Evolutionary conservation across 208 protist genomes (phyloP).

Genomic region (Novymonas esmeraldas): DNA sequence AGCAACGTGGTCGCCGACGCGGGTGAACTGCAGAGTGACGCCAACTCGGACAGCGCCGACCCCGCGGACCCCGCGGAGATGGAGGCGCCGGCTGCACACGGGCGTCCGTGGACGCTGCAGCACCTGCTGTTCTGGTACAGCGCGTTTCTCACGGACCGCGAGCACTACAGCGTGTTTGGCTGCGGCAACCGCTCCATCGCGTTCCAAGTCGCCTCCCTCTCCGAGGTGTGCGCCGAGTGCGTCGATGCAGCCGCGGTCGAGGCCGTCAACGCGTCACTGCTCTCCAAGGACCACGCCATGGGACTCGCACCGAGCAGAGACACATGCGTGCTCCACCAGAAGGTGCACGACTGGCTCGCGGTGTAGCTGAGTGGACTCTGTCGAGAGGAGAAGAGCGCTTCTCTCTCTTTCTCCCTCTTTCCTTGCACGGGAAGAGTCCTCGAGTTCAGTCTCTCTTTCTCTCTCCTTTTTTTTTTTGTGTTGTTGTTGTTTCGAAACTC

Average conservation of each 20-base stretch:
- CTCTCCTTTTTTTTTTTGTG: background rate
- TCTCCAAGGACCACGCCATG: background rate
- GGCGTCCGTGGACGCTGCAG: slow-evolving; percentile 49
- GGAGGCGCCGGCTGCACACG: slow-evolving; percentile 5
- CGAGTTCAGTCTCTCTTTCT: background rate
- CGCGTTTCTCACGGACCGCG: slow-evolving; percentile 41
- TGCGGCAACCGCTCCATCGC: slow-evolving; percentile 53
- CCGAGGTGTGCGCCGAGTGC: slow-evolving; percentile 46
- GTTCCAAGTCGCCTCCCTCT: slow-evolving; percentile 36
- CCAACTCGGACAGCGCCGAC: slow-evolving; percentile 4
- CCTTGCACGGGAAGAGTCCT: background rate
- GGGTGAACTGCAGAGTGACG: background rate
- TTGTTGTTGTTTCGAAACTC: background rate
- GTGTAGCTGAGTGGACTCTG: too few species aligned
- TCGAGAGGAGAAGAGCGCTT: too few species aligned
- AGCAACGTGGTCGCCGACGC: background rate
- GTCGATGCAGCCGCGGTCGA: slow-evolving; percentile 30
- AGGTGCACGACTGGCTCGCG: slow-evolving; percentile 42
- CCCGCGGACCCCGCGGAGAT: slow-evolving; percentile 6
- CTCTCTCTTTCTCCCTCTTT: background rate
- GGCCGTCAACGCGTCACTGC: slow-evolving; percentile 11
- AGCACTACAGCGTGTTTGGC: slow-evolving; percentile 48
- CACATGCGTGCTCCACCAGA: slow-evolving; percentile 43
- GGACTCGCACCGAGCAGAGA: slow-evolving; percentile 23
- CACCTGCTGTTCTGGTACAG: slow-evolving; percentile 62